phyloP scores from a whole-genome alignment of 192 early-diverging fungal genomes.

The Entomortierella parvispora region DNA sequence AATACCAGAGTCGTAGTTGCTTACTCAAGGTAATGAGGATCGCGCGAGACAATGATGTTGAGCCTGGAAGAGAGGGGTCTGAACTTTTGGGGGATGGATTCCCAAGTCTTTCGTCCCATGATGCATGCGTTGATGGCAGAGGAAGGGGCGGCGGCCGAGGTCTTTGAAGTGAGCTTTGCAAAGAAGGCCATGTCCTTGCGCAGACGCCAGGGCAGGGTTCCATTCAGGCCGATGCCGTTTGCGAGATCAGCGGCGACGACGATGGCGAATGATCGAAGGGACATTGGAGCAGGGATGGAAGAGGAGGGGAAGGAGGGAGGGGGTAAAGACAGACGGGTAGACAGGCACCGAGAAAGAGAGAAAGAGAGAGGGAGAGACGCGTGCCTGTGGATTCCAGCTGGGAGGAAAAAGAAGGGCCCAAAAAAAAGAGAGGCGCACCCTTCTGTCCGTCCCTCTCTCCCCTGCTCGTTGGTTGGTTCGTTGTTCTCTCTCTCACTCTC shows the following conservation, averaged over 20 bases:
- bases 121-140: slow-evolving; percentile 82
- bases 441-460: too few species aligned
- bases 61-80: slow-evolving; percentile 81
- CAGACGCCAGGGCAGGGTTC: slow-evolving; percentile 88
- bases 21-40: slow-evolving; percentile 58
- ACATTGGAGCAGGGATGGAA: not conserved
- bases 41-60: slow-evolving; percentile 88
- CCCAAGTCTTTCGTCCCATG: slow-evolving; percentile 96
- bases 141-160: not conserved
- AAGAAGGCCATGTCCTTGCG: slow-evolving; percentile 90
- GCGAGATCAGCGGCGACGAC: slow-evolving; percentile 82
- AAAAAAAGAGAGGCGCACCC: too few species aligned
- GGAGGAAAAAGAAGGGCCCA: too few species aligned
- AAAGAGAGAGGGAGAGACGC: too few species aligned
- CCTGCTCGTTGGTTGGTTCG: too few species aligned
- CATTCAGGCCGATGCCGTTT: slow-evolving; percentile 80
- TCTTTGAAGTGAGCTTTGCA: slow-evolving; percentile 65
- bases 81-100: slow-evolving; percentile 86
- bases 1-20: slow-evolving; percentile 8
- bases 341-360: too few species aligned
- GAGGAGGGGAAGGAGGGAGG: not conserved
- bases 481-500: too few species aligned
- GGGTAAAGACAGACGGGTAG: not conserved
- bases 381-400: too few species aligned
- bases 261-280: slow-evolving; percentile 59